These are phyloP conservation scores for Ustilago esculenta DNA, from an alignment of 1,284 basidiomycete species.

Conservation along the genomic window DNA sequence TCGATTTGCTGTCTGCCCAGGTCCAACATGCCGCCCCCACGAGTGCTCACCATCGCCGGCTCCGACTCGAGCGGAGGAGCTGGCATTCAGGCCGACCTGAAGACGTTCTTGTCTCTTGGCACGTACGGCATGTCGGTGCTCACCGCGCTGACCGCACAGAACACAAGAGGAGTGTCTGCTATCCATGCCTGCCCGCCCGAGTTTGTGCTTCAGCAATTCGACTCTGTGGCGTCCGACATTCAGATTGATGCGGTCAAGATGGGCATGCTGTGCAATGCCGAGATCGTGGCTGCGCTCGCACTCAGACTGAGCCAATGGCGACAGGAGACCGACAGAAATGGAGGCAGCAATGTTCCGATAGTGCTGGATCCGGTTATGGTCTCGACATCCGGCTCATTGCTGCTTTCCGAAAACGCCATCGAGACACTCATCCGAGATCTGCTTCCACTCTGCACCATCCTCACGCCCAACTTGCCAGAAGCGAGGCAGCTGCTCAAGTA, in stretches of 20 bases:
- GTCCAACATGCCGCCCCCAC: constrained; percentile 56
- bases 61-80: constrained; percentile 88
- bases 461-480: constrained; percentile 90
- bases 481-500: constrained; percentile 74
- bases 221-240: constrained; percentile 80
- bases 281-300: constrained; percentile 68
- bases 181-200: constrained; percentile 63
- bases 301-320: constrained; percentile 29
- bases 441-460: constrained; percentile 77
- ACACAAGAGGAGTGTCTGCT: constrained; percentile 82
- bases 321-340: constrained; percentile 1
- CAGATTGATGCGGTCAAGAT: constrained; percentile 83
- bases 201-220: constrained; percentile 72
- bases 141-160: constrained; percentile 91
- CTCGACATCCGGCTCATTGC: constrained; percentile 85
- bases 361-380: constrained; percentile 80
- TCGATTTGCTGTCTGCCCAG: too few species aligned
- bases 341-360: constrained; percentile 38
- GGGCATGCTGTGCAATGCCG: constrained; percentile 78
- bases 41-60: constrained; percentile 81
- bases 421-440: constrained; percentile 74
- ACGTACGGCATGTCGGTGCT: constrained; percentile 88
- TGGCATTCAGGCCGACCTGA: constrained; percentile 85
- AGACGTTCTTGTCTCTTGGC: constrained; percentile 76
- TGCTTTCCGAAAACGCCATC: constrained; percentile 78